Base-by-base conservation (phyloP, 768 basidiomycete species). In the Cystofilobasidium ferigula region DNA sequence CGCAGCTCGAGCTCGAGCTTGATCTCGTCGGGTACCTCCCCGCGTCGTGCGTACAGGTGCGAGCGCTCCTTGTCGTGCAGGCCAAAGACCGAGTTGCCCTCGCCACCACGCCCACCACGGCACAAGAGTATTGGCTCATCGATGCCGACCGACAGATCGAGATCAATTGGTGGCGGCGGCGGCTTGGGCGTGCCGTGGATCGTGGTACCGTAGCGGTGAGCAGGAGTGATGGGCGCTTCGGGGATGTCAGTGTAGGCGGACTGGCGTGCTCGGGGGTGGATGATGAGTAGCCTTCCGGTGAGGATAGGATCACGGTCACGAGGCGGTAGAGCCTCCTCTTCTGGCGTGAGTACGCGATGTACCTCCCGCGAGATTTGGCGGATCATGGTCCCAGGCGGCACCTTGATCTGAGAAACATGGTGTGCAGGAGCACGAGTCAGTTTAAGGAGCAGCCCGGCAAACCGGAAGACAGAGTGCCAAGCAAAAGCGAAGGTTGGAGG, bases 1-100 rank as follows among this genome's bases (percentile, higher is more conserved):
- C 97, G 97, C 68, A 99, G 85, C 75, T 95, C 94, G 18, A 99
- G 80, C 24, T 85, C 81, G n/a, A 98, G 81, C 0, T 86, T 86
- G 69, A 93, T 77, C 6, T 83, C 80, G 71, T 90, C 87, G 22
- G 67, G 67, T 10, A 62, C 14, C 88, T 90, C 5, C 82, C 82
- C 10, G 81, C 80, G 0, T 89, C 91, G 22, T 84, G 82, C 22
- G 13, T 22, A 68, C 18, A 58, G 26, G 35, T 53, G 32, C 26
- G 38, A 9, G 26, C 56, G 54, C 26, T 47, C 62, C 61, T 59
- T 32, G 30, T 58, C 57, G 35, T 68, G 54, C 26, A 59, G 35
- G 26, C 65, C 65, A 20, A 68, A 68, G 2, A 18, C 32, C n/a
- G 34, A 34, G 30, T 68, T 68, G 16, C 67, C 67, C 40, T 68